Percentiles rank a stretch among this genome's conserved stretches.
These are phyloP conservation scores for Xerocomus spinulosus DNA, from an alignment of 768 basidiomycete species.

Conservation along the genomic window DNA sequence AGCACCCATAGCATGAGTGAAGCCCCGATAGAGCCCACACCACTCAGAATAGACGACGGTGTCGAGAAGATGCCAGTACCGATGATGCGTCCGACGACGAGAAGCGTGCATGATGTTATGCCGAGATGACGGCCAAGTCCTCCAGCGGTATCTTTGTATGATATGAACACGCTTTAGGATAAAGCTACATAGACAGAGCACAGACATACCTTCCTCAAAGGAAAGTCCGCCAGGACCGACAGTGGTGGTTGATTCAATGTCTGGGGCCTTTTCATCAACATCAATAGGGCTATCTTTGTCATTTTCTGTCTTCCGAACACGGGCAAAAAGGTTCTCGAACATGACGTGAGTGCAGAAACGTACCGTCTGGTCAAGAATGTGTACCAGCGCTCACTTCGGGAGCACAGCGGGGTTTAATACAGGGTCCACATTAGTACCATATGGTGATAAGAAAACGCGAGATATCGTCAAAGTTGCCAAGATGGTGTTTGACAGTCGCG, in stretches of 20 bases:
- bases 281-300: constrained; percentile 1
- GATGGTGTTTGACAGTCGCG: no score
- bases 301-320: neutral
- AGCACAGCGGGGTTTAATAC: no score
- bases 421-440: no score
- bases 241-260: constrained; percentile 9
- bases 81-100: constrained; percentile 55
- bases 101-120: constrained; percentile 51
- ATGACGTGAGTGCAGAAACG: neutral
- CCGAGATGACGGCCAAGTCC: constrained; percentile 58
- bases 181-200: no score
- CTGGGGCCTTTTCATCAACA: neutral
- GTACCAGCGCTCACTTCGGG: no score
- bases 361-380: neutral
- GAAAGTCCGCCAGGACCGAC: constrained; percentile 41
- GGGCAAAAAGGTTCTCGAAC: constrained; percentile 5
- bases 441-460: neutral
- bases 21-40: constrained; percentile 55
- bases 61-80: constrained; percentile 66
- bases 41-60: constrained; percentile 52
- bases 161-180: no score
- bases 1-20: constrained; percentile 63
- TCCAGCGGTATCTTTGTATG: constrained; percentile 42
- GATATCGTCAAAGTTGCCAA: constrained; percentile 1
- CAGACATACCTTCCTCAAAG: constrained; percentile 44